Evolutionary conservation across 108 stramenopile genomes (phyloP), one percentile per base, ranked within the genome.

Genomic region (Conticribra weissflogii): DNA sequence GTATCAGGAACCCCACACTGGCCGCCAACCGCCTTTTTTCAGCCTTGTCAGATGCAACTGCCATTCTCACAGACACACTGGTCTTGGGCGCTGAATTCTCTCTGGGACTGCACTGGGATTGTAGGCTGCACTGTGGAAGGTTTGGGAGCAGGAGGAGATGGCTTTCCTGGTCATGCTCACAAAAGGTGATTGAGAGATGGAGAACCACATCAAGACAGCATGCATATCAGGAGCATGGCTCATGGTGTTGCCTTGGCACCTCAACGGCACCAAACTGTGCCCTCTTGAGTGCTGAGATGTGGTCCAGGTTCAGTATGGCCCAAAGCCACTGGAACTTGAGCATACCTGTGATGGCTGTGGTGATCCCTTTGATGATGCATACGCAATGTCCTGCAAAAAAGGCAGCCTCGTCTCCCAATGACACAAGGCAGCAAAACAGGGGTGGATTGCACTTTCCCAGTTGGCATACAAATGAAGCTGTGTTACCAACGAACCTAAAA

Each of bases 331-430:
- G 30, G 58, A 21, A 14, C 9, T 59, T 4, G 33, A 28, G 15
- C 3, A 15, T 14, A 7, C 3, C 7, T 73, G 72, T 51, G 54
- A 73, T 61, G 72, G 72, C 19, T 73, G 72, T 41, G 54, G 68
- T 5, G 5, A 31, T 14, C n/a, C 54, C 16, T 69, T 76, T 24
- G 46, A 67, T 9, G 55, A 59, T 8, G 47, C 63, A 15, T 48
- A 72, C 19, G 48, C 48, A 19, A 27, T 51, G 52, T 52, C 71
- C 44, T 72, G 71, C 49, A 25, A 46, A 27, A 48, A 50, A 18
- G 71, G 71, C n/a, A 62, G 71, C 1, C 48, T 63, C 17, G 44
- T 72, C 25, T 21, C 63, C 28, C 60, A 33, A 19, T 62, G 71
- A 16, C 71, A 72, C 25, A 30, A 72, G 16, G 50, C 36, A 41